A percentile compares a stretch with the other conserved stretches of the same genome.
phyloP scores from a whole-genome alignment of 2,329 filamentous ascomycete genomes.

The Fusarium sp. region DNA sequence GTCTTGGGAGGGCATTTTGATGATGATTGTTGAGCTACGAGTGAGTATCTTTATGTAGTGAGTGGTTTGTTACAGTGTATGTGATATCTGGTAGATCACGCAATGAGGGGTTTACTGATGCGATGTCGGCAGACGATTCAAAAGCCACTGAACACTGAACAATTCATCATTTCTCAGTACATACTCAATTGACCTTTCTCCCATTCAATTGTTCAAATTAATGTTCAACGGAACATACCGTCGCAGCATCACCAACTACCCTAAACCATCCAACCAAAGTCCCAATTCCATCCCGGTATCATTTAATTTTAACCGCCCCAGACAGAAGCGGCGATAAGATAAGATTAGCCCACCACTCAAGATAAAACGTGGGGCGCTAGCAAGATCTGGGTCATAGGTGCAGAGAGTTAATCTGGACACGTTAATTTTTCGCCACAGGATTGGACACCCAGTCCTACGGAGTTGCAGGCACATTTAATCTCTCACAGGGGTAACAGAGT shows the following conservation, averaged over 20 bases:
- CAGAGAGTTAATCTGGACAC: slow-evolving; percentile 24
- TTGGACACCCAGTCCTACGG: background rate
- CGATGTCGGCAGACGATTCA: background rate
- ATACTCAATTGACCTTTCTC: background rate
- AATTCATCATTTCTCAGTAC: background rate
- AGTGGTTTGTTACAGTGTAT: background rate
- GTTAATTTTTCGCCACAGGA: slow-evolving; percentile 4
- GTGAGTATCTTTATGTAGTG: too few species aligned
- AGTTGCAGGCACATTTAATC: background rate
- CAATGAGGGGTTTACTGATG: background rate
- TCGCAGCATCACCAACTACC: background rate
- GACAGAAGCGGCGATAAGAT: background rate
- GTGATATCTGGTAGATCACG: background rate
- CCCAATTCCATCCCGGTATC: background rate
- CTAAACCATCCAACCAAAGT: background rate
- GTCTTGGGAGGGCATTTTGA: slow-evolving; percentile 7
- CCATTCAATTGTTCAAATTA: background rate
- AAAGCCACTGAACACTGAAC: background rate
- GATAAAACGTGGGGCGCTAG: slow-evolving; percentile 6
- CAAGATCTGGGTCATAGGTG: background rate
- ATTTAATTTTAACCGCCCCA: background rate
- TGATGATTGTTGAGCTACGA: background rate
- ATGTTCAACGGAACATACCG: background rate
- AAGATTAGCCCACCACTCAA: background rate
- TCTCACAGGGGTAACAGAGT: background rate